Base-by-base conservation (phyloP, 1,284 basidiomycete genomes). In the Sanguinoderma infundibulare region DNA sequence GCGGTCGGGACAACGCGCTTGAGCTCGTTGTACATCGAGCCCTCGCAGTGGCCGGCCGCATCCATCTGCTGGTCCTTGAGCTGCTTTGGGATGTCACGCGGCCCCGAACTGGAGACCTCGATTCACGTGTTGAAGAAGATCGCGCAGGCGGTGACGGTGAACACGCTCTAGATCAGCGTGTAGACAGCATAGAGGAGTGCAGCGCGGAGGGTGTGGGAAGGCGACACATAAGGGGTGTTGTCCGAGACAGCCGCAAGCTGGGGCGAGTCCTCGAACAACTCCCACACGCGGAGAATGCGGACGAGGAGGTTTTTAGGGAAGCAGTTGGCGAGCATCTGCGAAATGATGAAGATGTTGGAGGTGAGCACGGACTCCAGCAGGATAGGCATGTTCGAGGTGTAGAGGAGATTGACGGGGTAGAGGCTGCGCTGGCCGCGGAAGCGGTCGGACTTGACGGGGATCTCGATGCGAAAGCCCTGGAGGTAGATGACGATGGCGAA, bases 71-170 rank as follows among this genome's bases (percentile, higher is more conserved):
- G 96, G 71, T 99, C 97, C 83, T 98, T 98, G 74, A 99, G 87
- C 78, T 99, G 96, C 80, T 97, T 98, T 59, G 97, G 97, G 57
- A 99, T 90, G 70, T 99, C 97, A 56, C 97, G 83, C 17, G 97
- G 97, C 17, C 97, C 96, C 59, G 90, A 93, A 36, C 97, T 97
- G 1, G 95, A 98, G 39, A 98, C 95, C 73, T 98, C 97, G 72
- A 99, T 98, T 97, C 97, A 99, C 5, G 97, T 98, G 85, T 98
- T 98, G 75, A 94, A 96, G 84, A 99, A 98, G 69, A 98, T 83
- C 14, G 97, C 97, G 74, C 97, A 99, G 14, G 95, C 95, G 35
- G 92, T 90, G 63, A 97, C 83, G 78, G 97, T 98, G 80, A 98
- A 98, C 6, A 87, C 79, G 73, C 98, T 90, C 80, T 99, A 98